Conservation (phyloP, 192 early-diverging fungal species). For the Cetraspora pellucida region DNA sequence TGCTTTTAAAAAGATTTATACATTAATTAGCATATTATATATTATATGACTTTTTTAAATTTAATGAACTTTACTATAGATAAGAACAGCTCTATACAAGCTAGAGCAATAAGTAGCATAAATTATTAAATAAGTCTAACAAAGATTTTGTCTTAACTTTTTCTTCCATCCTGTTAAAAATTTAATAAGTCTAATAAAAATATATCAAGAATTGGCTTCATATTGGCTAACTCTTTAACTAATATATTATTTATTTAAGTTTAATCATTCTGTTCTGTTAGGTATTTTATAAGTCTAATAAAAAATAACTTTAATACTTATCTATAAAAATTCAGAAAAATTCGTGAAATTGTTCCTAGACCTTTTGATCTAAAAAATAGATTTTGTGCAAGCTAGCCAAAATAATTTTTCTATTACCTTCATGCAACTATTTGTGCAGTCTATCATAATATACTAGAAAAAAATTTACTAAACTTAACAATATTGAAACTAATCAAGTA, state of each 20-base stretch:
- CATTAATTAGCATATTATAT: background rate
- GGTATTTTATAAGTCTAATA: slow-evolving; percentile 3
- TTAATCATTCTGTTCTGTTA: background rate
- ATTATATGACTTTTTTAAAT: background rate
- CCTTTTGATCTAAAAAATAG: too few relatives aligned
- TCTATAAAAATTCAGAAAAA: background rate
- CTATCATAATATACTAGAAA: too few relatives aligned
- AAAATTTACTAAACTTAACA: too few relatives aligned
- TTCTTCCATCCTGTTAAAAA: background rate
- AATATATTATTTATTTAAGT: slow-evolving; percentile 19
- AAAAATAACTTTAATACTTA: background rate
- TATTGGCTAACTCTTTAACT: background rate
- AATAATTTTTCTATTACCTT: too few relatives aligned
- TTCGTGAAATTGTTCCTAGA: background rate
- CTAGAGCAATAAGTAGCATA: background rate
- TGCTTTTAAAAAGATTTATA: background rate
- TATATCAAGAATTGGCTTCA: slow-evolving; percentile 2
- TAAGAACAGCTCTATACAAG: background rate
- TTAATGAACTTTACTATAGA: background rate
- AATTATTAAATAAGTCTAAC: background rate
- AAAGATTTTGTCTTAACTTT: background rate
- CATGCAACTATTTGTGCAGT: too few relatives aligned
- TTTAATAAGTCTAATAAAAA: background rate
- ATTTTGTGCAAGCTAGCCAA: too few relatives aligned
- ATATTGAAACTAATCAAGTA: too few relatives aligned